Percentiles rank a stretch among this genome's conserved stretches.
phyloP scores from a whole-genome alignment of 2,329 filamentous ascomycete species.

The Trichoderma atrobrunneum region DNA sequence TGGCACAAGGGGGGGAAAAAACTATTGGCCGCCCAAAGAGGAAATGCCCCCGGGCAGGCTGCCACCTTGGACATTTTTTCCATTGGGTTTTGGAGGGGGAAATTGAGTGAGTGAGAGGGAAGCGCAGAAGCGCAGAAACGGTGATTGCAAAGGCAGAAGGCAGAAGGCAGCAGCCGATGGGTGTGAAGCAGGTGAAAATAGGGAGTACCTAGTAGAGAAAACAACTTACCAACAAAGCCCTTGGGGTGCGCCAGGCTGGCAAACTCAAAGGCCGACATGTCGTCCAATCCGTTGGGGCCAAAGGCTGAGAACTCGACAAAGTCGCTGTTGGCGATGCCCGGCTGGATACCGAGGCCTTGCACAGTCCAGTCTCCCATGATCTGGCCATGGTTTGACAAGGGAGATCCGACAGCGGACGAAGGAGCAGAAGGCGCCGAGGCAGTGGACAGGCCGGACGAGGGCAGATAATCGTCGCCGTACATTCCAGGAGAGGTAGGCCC shows the following conservation, averaged over 20 bases:
- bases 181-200: not conserved
- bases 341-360: conserved; percentile 56
- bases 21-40: conserved; percentile 7
- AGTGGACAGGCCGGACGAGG: conserved; percentile 59
- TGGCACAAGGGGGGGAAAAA: not conserved
- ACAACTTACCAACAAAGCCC: conserved; percentile 56
- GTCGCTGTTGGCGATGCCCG: conserved; percentile 59
- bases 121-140: no score
- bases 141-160: not conserved
- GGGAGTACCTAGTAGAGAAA: not conserved
- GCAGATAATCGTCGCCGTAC: conserved; percentile 50
- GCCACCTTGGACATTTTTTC: not conserved
- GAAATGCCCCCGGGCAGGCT: conserved; percentile 6
- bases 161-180: not conserved
- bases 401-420: conserved; percentile 66
- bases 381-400: conserved; percentile 59
- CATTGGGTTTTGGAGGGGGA: not conserved
- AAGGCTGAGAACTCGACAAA: conserved; percentile 57
- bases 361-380: conserved; percentile 58
- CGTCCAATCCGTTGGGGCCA: conserved; percentile 49
- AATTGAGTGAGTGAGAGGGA: not conserved
- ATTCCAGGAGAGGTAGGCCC: conserved; percentile 47
- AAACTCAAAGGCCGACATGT: conserved; percentile 48
- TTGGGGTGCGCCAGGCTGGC: conserved; percentile 39
- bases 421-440: conserved; percentile 61